These are phyloP conservation scores for Spongospora subterranea DNA, from an alignment of 208 protist species.

Conservation along the genomic window DNA sequence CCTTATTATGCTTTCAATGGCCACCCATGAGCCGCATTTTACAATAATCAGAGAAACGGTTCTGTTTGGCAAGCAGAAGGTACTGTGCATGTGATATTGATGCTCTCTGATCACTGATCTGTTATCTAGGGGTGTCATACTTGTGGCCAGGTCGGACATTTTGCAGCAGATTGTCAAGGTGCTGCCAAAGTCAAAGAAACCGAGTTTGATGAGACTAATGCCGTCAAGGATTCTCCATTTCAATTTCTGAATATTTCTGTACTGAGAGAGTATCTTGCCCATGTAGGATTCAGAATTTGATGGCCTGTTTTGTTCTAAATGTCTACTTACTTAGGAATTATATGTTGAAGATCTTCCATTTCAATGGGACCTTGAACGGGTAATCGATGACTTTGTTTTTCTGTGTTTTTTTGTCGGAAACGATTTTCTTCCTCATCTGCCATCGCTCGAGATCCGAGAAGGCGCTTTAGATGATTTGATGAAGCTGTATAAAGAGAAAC, in stretches of 20 bases:
- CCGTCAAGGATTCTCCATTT: conserved; percentile 33
- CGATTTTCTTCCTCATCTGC: conserved; percentile 96
- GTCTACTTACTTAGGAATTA: conserved; percentile 22
- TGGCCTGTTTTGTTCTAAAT: not conserved
- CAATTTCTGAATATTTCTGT: conserved; percentile 82
- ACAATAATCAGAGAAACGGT: conserved; percentile 93
- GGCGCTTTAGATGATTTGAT: conserved; percentile 77
- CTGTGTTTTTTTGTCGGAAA: conserved; percentile 94
- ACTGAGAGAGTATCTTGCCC: conserved; percentile 90
- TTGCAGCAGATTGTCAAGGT: conserved; percentile 25
- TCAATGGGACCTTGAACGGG: conserved; percentile 64
- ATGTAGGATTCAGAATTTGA: not conserved
- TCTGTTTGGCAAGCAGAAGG: conserved; percentile 71
- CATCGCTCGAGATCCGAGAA: conserved; percentile 90
- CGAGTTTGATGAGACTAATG: conserved; percentile 38
- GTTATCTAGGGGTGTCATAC: conserved; percentile 25
- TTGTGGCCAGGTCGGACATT: conserved; percentile 22
- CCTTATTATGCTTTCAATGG: conserved; percentile 95
- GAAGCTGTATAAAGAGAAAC: conserved; percentile 80
- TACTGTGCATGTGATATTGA: no score
- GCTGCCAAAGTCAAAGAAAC: not conserved
- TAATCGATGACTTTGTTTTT: conserved; percentile 72
- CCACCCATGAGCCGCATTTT: conserved; percentile 93
- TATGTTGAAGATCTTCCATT: conserved; percentile 59
- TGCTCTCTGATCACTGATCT: not conserved